phyloP scores from a whole-genome alignment of 768 basidiomycete genomes.

The Lentinula detonsa region DNA sequence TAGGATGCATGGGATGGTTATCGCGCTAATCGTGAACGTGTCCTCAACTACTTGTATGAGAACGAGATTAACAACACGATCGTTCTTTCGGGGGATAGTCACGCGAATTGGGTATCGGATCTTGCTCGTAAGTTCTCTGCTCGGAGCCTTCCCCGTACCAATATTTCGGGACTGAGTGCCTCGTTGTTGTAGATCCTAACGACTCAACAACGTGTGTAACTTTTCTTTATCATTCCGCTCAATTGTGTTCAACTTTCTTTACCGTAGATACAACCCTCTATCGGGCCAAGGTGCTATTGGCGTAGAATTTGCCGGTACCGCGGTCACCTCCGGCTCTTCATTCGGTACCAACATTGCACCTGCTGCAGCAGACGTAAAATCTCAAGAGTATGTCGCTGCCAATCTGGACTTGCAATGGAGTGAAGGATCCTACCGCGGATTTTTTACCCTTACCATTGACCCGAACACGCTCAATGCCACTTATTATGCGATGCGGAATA shows the following conservation, averaged over 20 bases:
- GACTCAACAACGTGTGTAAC: slow-evolving; percentile 35
- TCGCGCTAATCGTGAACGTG: slow-evolving; percentile 44
- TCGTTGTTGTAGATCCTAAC: slow-evolving; percentile 32
- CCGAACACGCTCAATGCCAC: slow-evolving; percentile 40
- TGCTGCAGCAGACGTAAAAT: slow-evolving; percentile 30
- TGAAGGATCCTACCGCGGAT: slow-evolving; percentile 53
- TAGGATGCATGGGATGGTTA: slow-evolving; percentile 60
- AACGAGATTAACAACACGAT: slow-evolving; percentile 49
- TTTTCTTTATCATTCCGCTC: slow-evolving; percentile 1
- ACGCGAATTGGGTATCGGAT: slow-evolving; percentile 59
- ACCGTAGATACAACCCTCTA: slow-evolving; percentile 36
- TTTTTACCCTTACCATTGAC: slow-evolving; percentile 48
- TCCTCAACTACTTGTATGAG: slow-evolving; percentile 44
- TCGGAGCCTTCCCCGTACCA: neutral
- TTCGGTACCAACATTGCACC: slow-evolving; percentile 37
- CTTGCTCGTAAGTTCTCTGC: slow-evolving; percentile 35
- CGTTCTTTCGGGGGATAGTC: slow-evolving; percentile 57
- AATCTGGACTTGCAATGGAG: slow-evolving; percentile 56
- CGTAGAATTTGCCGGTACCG: slow-evolving; percentile 59
- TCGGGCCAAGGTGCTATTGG: slow-evolving; percentile 46
- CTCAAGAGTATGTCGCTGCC: slow-evolving; percentile 26
- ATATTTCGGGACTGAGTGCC: neutral
- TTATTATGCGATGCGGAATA: slow-evolving; percentile 48
- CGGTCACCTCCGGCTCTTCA: slow-evolving; percentile 44
- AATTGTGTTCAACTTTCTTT: neutral